phyloP scores from a whole-genome alignment of 1,284 basidiomycete species.

The Grifola frondosa region DNA sequence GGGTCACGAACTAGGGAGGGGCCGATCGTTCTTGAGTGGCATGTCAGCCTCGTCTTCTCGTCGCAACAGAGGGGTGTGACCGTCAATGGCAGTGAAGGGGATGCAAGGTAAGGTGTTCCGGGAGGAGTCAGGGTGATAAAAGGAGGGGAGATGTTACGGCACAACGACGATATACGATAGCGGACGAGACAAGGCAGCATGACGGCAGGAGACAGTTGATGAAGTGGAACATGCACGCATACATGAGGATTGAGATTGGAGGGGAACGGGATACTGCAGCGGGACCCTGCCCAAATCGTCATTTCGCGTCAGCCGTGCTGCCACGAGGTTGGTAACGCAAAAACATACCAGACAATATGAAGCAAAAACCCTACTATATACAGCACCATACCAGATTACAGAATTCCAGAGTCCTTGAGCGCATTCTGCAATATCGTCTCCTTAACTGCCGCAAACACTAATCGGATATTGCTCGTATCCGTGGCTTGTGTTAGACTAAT shows the following conservation, averaged over 20 bases:
- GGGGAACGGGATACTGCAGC: slow-evolving; percentile 6
- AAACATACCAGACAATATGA: slow-evolving; percentile 11
- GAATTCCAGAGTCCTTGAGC: slow-evolving; percentile 79
- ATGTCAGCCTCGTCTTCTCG: no score
- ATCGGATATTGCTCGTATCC: slow-evolving; percentile 79
- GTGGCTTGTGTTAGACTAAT: slow-evolving; percentile 77
- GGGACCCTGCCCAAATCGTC: slow-evolving; percentile 1
- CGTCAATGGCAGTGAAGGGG: no score
- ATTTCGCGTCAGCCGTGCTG: neutral
- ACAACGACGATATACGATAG: slow-evolving; percentile 19
- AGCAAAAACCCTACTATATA: slow-evolving; percentile 9
- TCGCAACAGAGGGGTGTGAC: no score
- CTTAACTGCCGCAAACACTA: slow-evolving; percentile 96
- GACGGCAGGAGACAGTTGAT: slow-evolving; percentile 8
- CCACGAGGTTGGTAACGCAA: neutral
- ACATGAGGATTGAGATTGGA: slow-evolving; percentile 3
- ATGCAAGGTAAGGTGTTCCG: neutral
- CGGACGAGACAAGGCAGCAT: slow-evolving; percentile 5
- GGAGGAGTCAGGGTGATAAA: no score
- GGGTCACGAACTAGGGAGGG: no score
- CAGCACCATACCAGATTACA: slow-evolving; percentile 33
- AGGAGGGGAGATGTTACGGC: slow-evolving; percentile 13
- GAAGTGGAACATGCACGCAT: slow-evolving; percentile 6
- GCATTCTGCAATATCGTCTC: slow-evolving; percentile 96
- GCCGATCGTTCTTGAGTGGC: no score